Conservation (phyloP, 495 filamentous ascomycete species). For the Thermothielavioides terrestris region DNA sequence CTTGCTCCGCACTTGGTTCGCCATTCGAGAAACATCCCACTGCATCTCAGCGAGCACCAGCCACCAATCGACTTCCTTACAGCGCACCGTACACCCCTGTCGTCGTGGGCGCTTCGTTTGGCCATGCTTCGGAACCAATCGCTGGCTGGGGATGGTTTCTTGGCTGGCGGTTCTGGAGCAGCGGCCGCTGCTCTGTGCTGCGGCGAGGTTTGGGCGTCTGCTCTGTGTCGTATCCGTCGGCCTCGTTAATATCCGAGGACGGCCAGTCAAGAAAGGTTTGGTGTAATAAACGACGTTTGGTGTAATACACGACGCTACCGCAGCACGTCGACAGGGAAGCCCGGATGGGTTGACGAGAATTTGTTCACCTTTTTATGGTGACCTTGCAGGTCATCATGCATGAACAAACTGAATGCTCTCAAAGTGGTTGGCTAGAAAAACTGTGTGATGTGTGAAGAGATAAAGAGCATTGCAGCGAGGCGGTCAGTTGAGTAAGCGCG, state of each 20-base stretch:
- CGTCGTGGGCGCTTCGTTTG: constrained; percentile 6
- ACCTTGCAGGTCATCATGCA: too few relatives aligned
- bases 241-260: too few relatives aligned
- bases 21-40: neutral
- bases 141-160: neutral
- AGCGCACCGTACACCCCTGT: neutral
- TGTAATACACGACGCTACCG: too few relatives aligned
- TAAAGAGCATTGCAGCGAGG: too few relatives aligned
- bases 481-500: neutral
- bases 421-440: too few relatives aligned
- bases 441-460: too few relatives aligned
- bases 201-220: neutral
- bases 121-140: neutral
- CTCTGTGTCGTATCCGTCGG: neutral
- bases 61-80: neutral
- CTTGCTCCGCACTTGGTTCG: neutral
- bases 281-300: too few relatives aligned
- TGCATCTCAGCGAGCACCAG: neutral
- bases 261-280: too few relatives aligned
- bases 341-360: too few relatives aligned
- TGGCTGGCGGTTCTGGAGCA: neutral
- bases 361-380: too few relatives aligned
- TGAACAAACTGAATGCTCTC: too few relatives aligned
- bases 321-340: too few relatives aligned
- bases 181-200: neutral